Evolutionary conservation across 441 rosid genomes (phyloP), one percentile per base, ranked within the genome.

Genomic region (Dalechampia spathulata): DNA sequence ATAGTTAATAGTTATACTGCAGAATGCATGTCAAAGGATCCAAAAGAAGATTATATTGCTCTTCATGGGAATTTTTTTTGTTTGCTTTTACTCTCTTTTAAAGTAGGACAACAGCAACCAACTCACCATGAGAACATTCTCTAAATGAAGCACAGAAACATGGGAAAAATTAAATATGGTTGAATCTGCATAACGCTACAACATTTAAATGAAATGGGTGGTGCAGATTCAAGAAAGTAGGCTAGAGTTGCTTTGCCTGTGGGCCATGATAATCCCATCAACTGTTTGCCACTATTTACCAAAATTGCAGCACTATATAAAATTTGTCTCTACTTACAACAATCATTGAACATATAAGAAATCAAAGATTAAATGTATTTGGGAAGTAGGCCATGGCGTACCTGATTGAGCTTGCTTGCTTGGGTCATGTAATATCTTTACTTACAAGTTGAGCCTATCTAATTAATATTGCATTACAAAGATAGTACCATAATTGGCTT

Each of bases 261-360:
- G 76, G 81, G 64, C 57, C 75, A 62, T 50, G 26, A 17, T 5
- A n/a, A n/a, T n/a, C n/a, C 21, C 45, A 41, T 16, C 45, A 53
- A 47, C 37, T 26, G 57, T 56, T 68, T 63, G 65, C 65, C 72
- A 68, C 52, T 42, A 46, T 49, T 38, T 43, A 43, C 61, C 75
- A 37, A 58, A 64, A 39, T 23, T 56, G 43, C 25, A 48, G 49
- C 66, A 55, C 37, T 64, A 42, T 50, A 61, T 42, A 49, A 63
- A 58, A 7, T 57, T 74, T 75, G 79, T 81, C 81, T 72, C 69
- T 58, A 57, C 59, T 65, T 12, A 27, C 6, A 60, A 52, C 60
- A 62, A 66, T 61, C 49, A 62, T 58, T 63, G 67, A 61, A 49
- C n/a, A n/a, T 58, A 23, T 8, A 48, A 4, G 10, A 45, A 47